phyloP scores from a whole-genome alignment of 2,329 filamentous ascomycete species.

The Apiospora malaysiana region DNA sequence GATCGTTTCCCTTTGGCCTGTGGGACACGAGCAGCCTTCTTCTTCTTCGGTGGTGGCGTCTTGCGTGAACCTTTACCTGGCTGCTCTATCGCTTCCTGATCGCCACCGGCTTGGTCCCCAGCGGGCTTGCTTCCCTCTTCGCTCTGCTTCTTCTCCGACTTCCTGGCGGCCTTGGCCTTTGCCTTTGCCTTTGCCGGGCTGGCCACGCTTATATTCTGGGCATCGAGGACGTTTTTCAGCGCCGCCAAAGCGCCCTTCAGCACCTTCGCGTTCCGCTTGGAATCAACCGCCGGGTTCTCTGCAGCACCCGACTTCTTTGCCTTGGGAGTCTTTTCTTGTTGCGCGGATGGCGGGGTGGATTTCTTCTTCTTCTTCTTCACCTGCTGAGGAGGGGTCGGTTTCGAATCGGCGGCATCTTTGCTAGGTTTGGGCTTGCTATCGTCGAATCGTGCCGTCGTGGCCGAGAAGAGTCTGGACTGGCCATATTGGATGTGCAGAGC shows the following conservation, averaged over 20 bases:
- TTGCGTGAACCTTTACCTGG: background rate
- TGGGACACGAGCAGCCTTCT: background rate
- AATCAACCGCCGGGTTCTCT: constrained; percentile 21
- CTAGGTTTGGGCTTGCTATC: background rate
- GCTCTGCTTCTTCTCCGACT: constrained; percentile 5
- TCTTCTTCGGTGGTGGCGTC: background rate
- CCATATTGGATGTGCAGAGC: constrained; percentile 12
- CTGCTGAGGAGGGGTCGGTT: constrained; percentile 26
- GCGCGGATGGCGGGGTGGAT: constrained; percentile 17
- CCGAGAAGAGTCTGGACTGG: background rate
- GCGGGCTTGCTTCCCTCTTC: background rate
- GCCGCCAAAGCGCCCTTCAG: constrained; percentile 45
- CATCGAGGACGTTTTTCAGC: constrained; percentile 45
- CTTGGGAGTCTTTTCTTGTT: constrained; percentile 24
- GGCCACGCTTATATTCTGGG: constrained; percentile 38
- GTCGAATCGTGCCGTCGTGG: constrained; percentile 25
- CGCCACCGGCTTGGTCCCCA: background rate
- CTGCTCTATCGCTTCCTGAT: background rate
- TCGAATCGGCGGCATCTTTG: background rate
- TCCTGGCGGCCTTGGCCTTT: constrained; percentile 7
- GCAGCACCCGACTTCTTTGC: constrained; percentile 28
- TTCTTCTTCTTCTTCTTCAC: constrained; percentile 29
- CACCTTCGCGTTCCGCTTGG: constrained; percentile 38
- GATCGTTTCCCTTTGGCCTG: too few species aligned
- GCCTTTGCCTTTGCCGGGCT: constrained; percentile 22